Evolutionary conservation across 2,329 filamentous ascomycete species (phyloP).

Genomic region (Phialophora verrucosa): DNA sequence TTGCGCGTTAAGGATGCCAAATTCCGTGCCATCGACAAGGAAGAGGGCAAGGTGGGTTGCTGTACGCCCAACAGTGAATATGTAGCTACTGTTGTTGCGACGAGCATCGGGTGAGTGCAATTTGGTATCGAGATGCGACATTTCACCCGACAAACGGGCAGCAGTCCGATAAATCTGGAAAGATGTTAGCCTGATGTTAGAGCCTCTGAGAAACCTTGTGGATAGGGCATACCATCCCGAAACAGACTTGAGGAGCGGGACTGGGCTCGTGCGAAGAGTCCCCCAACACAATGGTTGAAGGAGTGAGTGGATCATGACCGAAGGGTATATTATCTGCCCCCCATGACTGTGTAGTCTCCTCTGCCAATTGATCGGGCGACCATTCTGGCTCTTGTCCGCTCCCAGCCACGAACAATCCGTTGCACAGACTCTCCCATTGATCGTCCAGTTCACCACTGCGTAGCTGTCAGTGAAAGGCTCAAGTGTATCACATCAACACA

Average conservation of each 20-base stretch:
- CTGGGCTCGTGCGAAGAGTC: neutral
- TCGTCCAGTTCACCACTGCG: neutral
- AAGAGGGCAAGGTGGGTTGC: neutral
- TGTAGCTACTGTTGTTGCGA: neutral
- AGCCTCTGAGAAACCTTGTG: neutral
- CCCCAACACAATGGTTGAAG: neutral
- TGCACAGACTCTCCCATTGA: neutral
- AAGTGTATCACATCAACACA: neutral
- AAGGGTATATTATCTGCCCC: neutral
- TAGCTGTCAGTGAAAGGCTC: constrained; percentile 1
- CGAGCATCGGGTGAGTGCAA: neutral
- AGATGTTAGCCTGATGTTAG: neutral
- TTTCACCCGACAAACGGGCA: constrained; percentile 3
- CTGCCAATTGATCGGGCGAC: neutral
- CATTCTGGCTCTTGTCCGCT: neutral
- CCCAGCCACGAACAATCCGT: neutral
- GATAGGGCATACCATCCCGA: constrained; percentile 3
- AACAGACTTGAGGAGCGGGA: neutral
- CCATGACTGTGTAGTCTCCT: neutral
- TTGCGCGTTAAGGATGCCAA: constrained; percentile 6
- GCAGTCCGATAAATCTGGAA: constrained; percentile 9
- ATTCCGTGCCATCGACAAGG: neutral
- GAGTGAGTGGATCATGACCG: neutral
- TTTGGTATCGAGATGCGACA: constrained; percentile 1
- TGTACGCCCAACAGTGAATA: neutral